Conservation (phyloP, 768 basidiomycete species). For the Favolaschia claudopus region DNA sequence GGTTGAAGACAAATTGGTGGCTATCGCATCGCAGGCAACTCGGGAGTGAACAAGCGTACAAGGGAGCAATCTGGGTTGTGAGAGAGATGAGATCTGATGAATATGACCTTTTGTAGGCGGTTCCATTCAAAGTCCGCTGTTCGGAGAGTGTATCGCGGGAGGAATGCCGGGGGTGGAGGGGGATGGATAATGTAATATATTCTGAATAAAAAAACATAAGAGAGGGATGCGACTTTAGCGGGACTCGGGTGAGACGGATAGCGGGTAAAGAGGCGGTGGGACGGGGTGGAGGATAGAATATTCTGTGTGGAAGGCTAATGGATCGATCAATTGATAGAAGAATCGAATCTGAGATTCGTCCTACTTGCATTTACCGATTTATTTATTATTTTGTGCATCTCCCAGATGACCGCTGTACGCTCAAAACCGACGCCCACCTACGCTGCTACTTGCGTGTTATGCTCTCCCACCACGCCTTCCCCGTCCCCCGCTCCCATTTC, state of each 20-base stretch:
- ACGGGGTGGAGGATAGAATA: too few relatives aligned
- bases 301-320: too few relatives aligned
- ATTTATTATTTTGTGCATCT: neutral
- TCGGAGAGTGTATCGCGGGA: neutral
- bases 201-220: neutral
- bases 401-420: neutral
- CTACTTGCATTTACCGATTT: too few relatives aligned
- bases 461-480: slow-evolving; percentile 32
- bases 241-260: too few relatives aligned
- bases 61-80: slow-evolving; percentile 8
- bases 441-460: neutral
- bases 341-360: neutral
- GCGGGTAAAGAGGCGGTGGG: too few relatives aligned
- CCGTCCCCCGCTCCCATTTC: slow-evolving; percentile 29
- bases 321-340: too few relatives aligned
- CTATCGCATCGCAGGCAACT: slow-evolving; percentile 2
- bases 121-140: slow-evolving; percentile 9
- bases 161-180: neutral
- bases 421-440: slow-evolving; percentile 13
- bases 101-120: slow-evolving; percentile 17
- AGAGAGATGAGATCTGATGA: slow-evolving; percentile 5
- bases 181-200: neutral
- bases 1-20: too few relatives aligned
- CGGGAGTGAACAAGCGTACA: slow-evolving; percentile 2
- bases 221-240: too few relatives aligned